Conservation (phyloP, 768 basidiomycete genomes). For the Mycena galericulata region DNA sequence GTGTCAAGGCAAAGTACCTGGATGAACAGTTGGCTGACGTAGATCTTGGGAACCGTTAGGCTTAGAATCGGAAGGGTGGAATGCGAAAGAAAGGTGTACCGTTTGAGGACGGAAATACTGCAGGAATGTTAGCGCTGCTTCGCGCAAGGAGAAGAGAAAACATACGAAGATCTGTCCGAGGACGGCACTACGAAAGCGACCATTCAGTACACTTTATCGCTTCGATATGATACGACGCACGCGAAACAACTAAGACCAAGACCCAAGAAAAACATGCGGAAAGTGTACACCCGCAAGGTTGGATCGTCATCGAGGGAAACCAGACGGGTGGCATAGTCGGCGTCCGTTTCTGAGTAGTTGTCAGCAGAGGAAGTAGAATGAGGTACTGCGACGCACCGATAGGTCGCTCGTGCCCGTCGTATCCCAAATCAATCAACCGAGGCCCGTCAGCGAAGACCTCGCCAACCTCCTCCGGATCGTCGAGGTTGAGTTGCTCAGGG, state of each 20-base stretch:
- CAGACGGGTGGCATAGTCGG: slow-evolving; percentile 52
- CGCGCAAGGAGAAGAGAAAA: neutral
- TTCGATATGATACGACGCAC: neutral
- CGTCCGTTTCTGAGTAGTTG: slow-evolving; percentile 40
- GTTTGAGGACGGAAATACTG: slow-evolving; percentile 59
- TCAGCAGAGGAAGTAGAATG: neutral
- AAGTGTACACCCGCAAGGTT: slow-evolving; percentile 52
- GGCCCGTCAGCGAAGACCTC: slow-evolving; percentile 43
- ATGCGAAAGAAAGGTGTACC: slow-evolving; percentile 6
- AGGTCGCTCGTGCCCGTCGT: slow-evolving; percentile 53
- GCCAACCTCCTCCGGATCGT: slow-evolving; percentile 34
- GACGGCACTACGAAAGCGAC: slow-evolving; percentile 43
- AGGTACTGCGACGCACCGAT: slow-evolving; percentile 40
- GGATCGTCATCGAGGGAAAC: slow-evolving; percentile 56
- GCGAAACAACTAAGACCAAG: slow-evolving; percentile 59
- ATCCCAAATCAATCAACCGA: slow-evolving; percentile 49
- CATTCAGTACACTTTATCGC: neutral
- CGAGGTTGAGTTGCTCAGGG: slow-evolving; percentile 27
- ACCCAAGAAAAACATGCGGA: slow-evolving; percentile 59
- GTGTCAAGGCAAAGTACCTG: slow-evolving; percentile 30
- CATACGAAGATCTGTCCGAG: slow-evolving; percentile 52
- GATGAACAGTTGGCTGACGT: slow-evolving; percentile 56
- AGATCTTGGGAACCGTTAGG: slow-evolving; percentile 37
- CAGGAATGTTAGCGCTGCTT: slow-evolving; percentile 25
- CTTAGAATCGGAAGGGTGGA: neutral